Evolutionary conservation across 768 basidiomycete genomes (phyloP), one percentile per base, ranked within the genome.

Genomic region (Suillus clintonianus): DNA sequence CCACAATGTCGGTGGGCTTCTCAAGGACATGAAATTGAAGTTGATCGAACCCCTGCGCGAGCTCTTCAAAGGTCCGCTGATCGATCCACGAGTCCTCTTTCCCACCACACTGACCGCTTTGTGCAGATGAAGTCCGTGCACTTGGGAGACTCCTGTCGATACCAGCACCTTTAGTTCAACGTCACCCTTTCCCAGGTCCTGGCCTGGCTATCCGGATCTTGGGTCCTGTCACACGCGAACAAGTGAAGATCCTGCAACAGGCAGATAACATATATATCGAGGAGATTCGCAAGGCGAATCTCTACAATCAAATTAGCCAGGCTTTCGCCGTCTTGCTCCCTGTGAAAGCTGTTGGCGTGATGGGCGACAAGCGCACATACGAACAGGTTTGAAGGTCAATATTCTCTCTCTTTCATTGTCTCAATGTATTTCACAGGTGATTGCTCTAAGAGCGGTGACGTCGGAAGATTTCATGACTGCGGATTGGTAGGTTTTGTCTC

Each of bases 381-480:
- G 95, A 98, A 72, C 97, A 98, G 82, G 89, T 86, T 60, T 57
- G 81, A 68, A 32, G 17, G 47, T 37, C 7, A n/a, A 19, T 48
- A 59, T 42, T 30, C 17, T 64, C 14, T 61, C 8, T 11, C 9
- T 36, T 39, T 4, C 41, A 2, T 61, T 53, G 64, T 64, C 57
- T 53, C 62, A 58, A 24, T 68, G 30, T 45, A 59, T 42, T 15
- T 32, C 34, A 43, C 68, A 91, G 88, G 96, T 99, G 56, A 94
- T 99, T 63, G 93, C 94, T 1, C 82, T 99, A 60, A 87, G 97
- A 58, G 97, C 97, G 3, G 97, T 99, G 10, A 90, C 93, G 73
- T 89, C 95, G n/a, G 97, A 98, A 74, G 97, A 99, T 76, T 99
- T 99, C 74, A 99, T 99, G 97, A 99, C 97, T 15, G 97, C 97